These are phyloP conservation scores for Calocybe indica DNA, from an alignment of 768 basidiomycete genomes.

Conservation along the genomic window DNA sequence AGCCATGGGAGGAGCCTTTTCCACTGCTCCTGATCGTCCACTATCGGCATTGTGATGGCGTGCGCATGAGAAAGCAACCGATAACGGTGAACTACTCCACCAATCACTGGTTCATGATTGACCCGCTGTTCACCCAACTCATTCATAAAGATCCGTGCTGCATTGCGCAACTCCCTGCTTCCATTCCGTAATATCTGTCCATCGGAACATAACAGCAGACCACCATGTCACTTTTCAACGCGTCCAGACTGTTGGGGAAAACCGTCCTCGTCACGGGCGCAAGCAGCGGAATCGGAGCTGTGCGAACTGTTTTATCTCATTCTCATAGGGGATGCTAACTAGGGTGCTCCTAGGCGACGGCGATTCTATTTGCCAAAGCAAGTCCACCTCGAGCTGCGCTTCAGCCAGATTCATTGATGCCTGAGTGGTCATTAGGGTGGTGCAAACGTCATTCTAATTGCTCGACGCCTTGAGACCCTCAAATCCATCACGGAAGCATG, in stretches of 20 bases:
- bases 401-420: too few species aligned
- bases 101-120: too few species aligned
- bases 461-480: conserved; percentile 71
- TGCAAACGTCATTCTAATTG: conserved; percentile 81
- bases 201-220: not conserved
- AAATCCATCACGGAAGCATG: conserved; percentile 66
- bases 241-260: conserved; percentile 75
- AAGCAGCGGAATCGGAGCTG: conserved; percentile 85
- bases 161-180: not conserved
- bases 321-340: not conserved
- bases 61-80: not conserved
- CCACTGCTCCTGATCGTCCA: conserved; percentile 25
- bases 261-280: conserved; percentile 88
- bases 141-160: too few species aligned
- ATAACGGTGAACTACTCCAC: not conserved
- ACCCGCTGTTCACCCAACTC: too few species aligned
- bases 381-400: not conserved
- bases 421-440: conserved; percentile 53
- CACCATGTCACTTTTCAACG: conserved; percentile 75
- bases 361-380: conserved; percentile 85
- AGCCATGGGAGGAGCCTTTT: conserved; percentile 48
- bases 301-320: conserved; percentile 28
- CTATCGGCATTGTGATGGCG: conserved; percentile 18
- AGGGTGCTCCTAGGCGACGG: conserved; percentile 57
- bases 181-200: not conserved